Evolutionary conservation across 108 stramenopile genomes (phyloP), one percentile per base, ranked within the genome.

Genomic region (Conticribra guillardii): DNA sequence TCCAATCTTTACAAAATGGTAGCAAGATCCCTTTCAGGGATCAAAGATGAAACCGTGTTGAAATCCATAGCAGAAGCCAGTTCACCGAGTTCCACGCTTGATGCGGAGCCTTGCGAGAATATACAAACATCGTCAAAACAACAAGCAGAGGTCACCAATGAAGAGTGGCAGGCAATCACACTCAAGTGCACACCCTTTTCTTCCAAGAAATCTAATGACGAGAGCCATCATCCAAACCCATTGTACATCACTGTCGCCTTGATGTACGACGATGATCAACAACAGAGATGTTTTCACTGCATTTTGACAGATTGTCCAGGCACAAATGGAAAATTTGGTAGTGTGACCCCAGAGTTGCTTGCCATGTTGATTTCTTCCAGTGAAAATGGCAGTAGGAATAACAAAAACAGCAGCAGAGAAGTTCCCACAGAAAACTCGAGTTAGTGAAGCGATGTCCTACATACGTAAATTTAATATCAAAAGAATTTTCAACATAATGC

Each of bases 1-100:
- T 76, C 90, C 2, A 85, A 76, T n/a, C 81, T 91, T 29, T 94
- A 89, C 53, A 89, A 94, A 47, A 75, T 94, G 54, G 85, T 89
- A 19, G 87, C 92, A 15, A 62, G 45, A 14, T 82, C 88, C 8
- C 64, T 91, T 16, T 69, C 79, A n/a, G 53, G 68, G 15, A 46
- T 23, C 30, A 70, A 55, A 23, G 48, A 73, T 28, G 41, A 21
- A 8, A 57, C 27, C 27, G 19, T 49, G 51, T 46, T 60, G 15
- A 63, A 54, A 3, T n/a, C 60, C 1, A 49, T 33, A 2, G 18
- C 46, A 31, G 31, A 49, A 30, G 24, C 49, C 31, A 26, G 22
- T 37, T 5, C n/a, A 19, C 46, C 33, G 14, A 4, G 16, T 9
- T 34, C n/a, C n/a, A n/a, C n/a, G n/a, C n/a, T n/a, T n/a, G n/a